Evolutionary conservation across 1,284 basidiomycete genomes (phyloP).

Genomic region (Malassezia nana): DNA sequence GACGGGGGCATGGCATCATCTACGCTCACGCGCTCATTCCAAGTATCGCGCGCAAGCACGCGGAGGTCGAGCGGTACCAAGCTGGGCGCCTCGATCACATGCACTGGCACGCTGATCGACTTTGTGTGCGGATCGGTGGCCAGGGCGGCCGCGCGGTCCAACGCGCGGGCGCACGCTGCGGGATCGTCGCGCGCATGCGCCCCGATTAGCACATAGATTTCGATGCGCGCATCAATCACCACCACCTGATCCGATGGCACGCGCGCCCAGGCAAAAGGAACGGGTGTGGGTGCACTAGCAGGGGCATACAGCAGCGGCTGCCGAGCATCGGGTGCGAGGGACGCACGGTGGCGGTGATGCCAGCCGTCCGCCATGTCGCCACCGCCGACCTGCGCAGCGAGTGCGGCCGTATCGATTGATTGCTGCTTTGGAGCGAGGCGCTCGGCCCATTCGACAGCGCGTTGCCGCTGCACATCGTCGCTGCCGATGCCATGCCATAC

Average conservation of each 20-base stretch:
- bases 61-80: conserved; percentile 27
- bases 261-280: conserved; percentile 10
- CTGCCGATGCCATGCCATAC: conserved; percentile 18
- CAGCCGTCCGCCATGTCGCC: conserved; percentile 10
- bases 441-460: conserved; percentile 1
- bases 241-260: conserved; percentile 21
- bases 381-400: neutral
- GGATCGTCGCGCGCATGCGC: conserved; percentile 25
- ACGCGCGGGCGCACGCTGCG: conserved; percentile 17
- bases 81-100: conserved; percentile 32
- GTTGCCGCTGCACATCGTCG: conserved; percentile 3
- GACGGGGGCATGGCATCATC: neutral
- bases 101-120: conserved; percentile 22
- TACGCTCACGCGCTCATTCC: conserved; percentile 13
- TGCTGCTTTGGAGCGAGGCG: neutral
- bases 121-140: neutral
- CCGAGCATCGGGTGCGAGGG: neutral
- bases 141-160: conserved; percentile 24
- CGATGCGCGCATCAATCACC: conserved; percentile 25
- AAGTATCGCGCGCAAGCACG: conserved; percentile 25
- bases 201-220: conserved; percentile 35
- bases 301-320: neutral
- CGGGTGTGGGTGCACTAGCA: neutral
- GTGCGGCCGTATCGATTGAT: neutral
- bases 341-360: conserved; percentile 6